Evolutionary conservation across 805 yeast species (phyloP), one percentile per base, ranked within the genome.

Genomic region (Hanseniaspora lindneri): DNA sequence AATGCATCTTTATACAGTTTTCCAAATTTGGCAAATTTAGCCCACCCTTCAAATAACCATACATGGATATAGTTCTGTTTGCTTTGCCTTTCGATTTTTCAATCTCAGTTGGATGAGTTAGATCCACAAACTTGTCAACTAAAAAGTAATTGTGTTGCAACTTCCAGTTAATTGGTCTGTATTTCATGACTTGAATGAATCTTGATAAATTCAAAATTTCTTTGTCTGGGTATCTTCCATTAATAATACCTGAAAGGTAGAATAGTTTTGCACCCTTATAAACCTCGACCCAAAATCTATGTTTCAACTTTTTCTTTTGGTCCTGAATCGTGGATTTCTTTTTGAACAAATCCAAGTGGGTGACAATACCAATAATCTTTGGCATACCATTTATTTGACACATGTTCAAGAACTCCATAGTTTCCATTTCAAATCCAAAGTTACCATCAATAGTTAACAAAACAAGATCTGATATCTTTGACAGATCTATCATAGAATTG

Each of bases 381-480:
- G 99, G 99, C 88, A 92, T 92, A 65, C 98, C 99, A 64, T 92
- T 98, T 60, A 89, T 96, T 58, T 92, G 95, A 3, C 96, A 94
- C 55, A 92, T 76, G 60, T 92, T 94, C 54, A 92, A 71, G 60
- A 92, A 92, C 66, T 92, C 99, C 97, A 92, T 94, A 8, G 98
- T 92, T 66, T 92, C 99, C 99, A 92, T 92, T 69, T 92, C 99
- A 52, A 92, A 78, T 7, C 99, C 99, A 62, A 86, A 92, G 63
- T 92, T 92, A 51, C 98, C 97, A 68, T 92, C 99, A 52, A 92
- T 78, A 73, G 92, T 67, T 52, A 92, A 63, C 42, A 92, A 70
- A 9, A 94, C 95, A 53, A 92, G 71, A 65, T 92, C 99, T 0
- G 97, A 95, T 50, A 88, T 79, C 60, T 92, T 92, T 24, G 97